These are phyloP conservation scores for Quercus ilex DNA, from an alignment of 306 rosid genomes.

Conservation along the genomic window DNA sequence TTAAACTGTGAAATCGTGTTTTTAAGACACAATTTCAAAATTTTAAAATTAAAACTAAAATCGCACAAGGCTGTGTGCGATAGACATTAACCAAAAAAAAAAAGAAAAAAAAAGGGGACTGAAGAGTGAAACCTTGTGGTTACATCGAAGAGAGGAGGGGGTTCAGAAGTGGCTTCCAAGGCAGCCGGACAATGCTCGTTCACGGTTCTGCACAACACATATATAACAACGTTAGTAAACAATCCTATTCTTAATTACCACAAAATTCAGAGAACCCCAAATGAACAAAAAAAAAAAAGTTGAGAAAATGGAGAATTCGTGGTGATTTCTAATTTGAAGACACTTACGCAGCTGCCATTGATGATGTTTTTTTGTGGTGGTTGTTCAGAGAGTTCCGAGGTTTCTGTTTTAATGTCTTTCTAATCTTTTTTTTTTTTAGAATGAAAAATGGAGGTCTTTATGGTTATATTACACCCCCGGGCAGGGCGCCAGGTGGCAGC, in stretches of 20 bases:
- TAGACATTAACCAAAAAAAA: no score
- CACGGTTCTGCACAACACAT: slow-evolving; percentile 16
- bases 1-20: no score
- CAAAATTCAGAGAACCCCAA: not conserved
- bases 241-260: not conserved
- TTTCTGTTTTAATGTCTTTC: not conserved
- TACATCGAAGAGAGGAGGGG: slow-evolving; percentile 78
- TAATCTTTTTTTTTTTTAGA: no score
- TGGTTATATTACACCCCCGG: no score
- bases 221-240: no score
- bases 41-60: no score
- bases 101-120: no score
- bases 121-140: slow-evolving; percentile 56
- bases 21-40: no score
- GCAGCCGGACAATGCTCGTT: slow-evolving; percentile 34
- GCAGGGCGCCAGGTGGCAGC: no score
- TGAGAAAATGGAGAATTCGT: not conserved
- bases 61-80: no score
- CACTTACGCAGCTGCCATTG: slow-evolving; percentile 39
- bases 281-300: no score
- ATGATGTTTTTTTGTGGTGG: not conserved
- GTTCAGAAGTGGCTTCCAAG: slow-evolving; percentile 52
- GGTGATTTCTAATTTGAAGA: not conserved
- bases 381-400: not conserved
- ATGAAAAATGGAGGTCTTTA: no score